Conservation (phyloP, 1,139 yeast genomes). For the Saccharomycopsis phalli region DNA sequence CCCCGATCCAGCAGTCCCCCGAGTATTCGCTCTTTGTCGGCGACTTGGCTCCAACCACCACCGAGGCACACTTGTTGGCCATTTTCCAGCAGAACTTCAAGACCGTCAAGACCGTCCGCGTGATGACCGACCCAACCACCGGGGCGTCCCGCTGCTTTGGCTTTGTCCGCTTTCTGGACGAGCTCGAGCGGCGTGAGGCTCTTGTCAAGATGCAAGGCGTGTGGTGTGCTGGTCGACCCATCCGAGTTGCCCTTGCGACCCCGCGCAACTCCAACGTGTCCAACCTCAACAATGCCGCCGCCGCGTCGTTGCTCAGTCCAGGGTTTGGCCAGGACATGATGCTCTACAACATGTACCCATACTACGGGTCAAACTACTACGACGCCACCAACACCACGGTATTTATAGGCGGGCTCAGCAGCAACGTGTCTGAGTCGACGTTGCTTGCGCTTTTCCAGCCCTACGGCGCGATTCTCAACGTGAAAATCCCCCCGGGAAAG, state of each 20-base stretch:
- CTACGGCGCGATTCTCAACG: conserved; percentile 57
- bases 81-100: conserved; percentile 55
- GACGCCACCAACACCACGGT: conserved; percentile 68
- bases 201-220: conserved; percentile 66
- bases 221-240: conserved; percentile 65
- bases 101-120: conserved; percentile 58
- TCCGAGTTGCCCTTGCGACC: conserved; percentile 64
- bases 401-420: conserved; percentile 61
- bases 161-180: conserved; percentile 60
- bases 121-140: conserved; percentile 67
- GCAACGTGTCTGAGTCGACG: conserved; percentile 50
- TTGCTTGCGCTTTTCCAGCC: conserved; percentile 52
- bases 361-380: conserved; percentile 21
- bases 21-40: conserved; percentile 72
- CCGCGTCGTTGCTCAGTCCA: conserved; percentile 7
- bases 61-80: conserved; percentile 60
- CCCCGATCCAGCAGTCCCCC: conserved; percentile 41
- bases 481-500: conserved; percentile 47
- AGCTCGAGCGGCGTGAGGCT: conserved; percentile 55
- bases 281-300: conserved; percentile 11
- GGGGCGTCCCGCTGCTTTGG: conserved; percentile 73
- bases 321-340: conserved; percentile 13
- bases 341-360: conserved; percentile 11
- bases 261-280: conserved; percentile 32
- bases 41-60: conserved; percentile 63